Conservation (phyloP, 768 basidiomycete species). For the Kondoa malvinella region DNA sequence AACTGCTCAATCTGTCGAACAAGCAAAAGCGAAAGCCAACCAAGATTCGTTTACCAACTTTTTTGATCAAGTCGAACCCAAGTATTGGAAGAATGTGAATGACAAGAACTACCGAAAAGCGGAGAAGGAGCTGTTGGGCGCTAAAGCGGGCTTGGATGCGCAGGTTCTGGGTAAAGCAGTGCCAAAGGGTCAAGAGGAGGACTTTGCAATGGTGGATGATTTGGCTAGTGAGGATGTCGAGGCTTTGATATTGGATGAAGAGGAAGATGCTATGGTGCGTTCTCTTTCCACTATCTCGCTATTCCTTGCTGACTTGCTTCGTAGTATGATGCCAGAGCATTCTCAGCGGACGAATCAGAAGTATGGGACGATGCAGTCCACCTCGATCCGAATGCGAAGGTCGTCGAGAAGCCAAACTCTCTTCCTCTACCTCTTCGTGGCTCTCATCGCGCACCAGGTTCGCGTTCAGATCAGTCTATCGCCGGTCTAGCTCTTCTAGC, state of each 20-base stretch:
- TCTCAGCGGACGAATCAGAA: neutral
- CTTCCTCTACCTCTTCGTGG: neutral
- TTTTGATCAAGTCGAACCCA: neutral
- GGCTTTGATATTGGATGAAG: neutral
- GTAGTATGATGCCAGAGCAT: neutral
- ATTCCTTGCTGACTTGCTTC: neutral
- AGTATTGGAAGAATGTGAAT: neutral
- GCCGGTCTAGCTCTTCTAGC: neutral
- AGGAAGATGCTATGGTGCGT: neutral
- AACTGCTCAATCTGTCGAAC: neutral
- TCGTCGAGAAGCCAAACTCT: neutral
- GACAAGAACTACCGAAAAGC: neutral
- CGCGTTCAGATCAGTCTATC: neutral
- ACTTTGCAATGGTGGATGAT: neutral
- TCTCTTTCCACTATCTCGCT: neutral
- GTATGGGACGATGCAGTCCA: neutral
- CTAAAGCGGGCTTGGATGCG: too few relatives aligned
- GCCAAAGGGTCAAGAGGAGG: neutral
- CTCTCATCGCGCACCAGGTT: neutral
- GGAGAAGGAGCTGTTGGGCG: too few relatives aligned
- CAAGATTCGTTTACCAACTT: too few relatives aligned
- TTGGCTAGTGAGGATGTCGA: neutral
- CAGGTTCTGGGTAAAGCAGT: too few relatives aligned
- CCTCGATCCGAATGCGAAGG: neutral
- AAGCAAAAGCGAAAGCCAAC: neutral